Evolutionary conservation across 2,329 filamentous ascomycete species (phyloP).

Genomic region (Venturia aucupariae): DNA sequence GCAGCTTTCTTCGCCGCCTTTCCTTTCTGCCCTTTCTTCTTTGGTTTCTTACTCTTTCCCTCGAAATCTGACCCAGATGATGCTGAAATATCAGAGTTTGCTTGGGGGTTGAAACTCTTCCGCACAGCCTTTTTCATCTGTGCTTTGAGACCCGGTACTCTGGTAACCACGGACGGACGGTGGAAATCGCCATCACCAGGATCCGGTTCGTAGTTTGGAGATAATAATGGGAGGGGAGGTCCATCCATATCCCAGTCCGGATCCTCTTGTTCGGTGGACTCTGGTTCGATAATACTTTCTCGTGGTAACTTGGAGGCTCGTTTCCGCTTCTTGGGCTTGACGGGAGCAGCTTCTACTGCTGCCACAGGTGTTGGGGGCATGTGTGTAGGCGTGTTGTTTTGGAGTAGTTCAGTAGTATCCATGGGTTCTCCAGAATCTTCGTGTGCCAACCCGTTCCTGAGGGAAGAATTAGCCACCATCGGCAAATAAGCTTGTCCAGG

Average conservation of each 20-base stretch:
- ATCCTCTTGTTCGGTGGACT: conserved; percentile 11
- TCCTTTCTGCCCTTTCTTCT: conserved; percentile 4
- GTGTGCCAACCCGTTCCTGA: not conserved
- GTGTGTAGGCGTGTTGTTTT: not conserved
- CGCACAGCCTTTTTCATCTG: conserved; percentile 10
- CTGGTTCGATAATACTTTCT: conserved; percentile 6
- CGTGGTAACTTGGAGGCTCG: conserved; percentile 2
- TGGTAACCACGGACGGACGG: conserved; percentile 9
- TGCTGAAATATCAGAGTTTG: not conserved
- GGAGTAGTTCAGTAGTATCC: conserved; percentile 9
- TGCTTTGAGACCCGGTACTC: conserved; percentile 8
- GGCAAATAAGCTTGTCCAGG: not conserved
- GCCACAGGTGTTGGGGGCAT: not conserved
- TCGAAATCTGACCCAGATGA: conserved; percentile 11
- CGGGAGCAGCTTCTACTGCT: not conserved
- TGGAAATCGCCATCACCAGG: conserved; percentile 12
- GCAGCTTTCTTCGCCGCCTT: not conserved
- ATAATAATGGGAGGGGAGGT: conserved; percentile 4
- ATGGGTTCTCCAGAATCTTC: conserved; percentile 10
- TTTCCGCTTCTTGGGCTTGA: conserved; percentile 11
- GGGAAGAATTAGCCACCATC: not conserved
- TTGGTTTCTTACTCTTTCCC: not conserved
- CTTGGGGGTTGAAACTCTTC: not conserved
- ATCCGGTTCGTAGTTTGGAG: conserved; percentile 11
- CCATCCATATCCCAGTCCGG: not conserved